A percentile compares a stretch with the other conserved stretches of the same genome.
phyloP scores from a whole-genome alignment of 2,329 filamentous ascomycete genomes.

The Colletotrichum orbiculare region DNA sequence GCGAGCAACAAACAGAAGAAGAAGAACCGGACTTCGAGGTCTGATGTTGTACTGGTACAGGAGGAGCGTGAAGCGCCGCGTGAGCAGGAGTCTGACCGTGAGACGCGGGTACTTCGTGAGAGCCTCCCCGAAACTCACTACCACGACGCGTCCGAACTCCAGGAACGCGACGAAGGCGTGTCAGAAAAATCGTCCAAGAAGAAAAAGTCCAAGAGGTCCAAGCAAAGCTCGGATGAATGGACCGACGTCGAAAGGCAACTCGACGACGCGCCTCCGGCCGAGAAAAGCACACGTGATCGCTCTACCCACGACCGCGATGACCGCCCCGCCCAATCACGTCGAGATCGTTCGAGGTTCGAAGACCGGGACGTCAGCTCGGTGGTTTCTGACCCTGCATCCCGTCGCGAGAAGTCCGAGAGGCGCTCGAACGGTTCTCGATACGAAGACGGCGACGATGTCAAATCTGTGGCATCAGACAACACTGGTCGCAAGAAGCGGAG shows the following conservation, averaged over 20 bases:
- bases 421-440: slow-evolving; percentile 50
- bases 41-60: slow-evolving; percentile 43
- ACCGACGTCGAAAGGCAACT: slow-evolving; percentile 34
- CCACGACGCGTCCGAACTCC: slow-evolving; percentile 36
- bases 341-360: slow-evolving; percentile 46
- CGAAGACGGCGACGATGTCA: slow-evolving; percentile 60
- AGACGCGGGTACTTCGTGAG: slow-evolving; percentile 8
- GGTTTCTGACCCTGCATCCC: slow-evolving; percentile 56
- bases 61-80: slow-evolving; percentile 35
- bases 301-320: slow-evolving; percentile 22
- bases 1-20: slow-evolving; percentile 49
- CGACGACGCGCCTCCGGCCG: slow-evolving; percentile 11
- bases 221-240: slow-evolving; percentile 37
- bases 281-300: slow-evolving; percentile 14
- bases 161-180: slow-evolving; percentile 38
- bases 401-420: slow-evolving; percentile 48
- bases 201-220: slow-evolving; percentile 47
- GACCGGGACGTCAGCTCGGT: slow-evolving; percentile 62
- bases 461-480: slow-evolving; percentile 52
- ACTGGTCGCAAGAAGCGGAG: slow-evolving; percentile 43
- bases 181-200: slow-evolving; percentile 45
- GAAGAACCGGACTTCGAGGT: slow-evolving; percentile 52
- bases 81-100: background rate
- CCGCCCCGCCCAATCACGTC: slow-evolving; percentile 26
- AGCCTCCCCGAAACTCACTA: slow-evolving; percentile 14